These are phyloP conservation scores for Starmerella kuoi DNA, from an alignment of 805 yeast genomes.

Conservation along the genomic window DNA sequence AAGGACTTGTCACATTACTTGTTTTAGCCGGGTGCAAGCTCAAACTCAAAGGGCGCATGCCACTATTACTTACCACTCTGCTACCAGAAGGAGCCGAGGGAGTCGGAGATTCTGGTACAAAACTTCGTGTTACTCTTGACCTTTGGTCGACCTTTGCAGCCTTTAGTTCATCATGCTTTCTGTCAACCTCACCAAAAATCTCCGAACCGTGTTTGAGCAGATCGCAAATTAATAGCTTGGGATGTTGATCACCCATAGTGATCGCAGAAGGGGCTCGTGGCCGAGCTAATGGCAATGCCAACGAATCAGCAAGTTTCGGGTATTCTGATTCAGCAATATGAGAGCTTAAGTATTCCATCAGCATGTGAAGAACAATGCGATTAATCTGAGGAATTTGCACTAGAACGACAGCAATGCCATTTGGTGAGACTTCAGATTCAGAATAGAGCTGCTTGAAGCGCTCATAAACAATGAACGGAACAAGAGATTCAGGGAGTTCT, in stretches of 20 bases:
- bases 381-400: slow-evolving; percentile 21
- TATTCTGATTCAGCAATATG: neutral
- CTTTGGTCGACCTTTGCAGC: slow-evolving; percentile 1
- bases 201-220: slow-evolving; percentile 20
- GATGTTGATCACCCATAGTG: slow-evolving; percentile 26
- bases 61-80: neutral
- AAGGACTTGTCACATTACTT: no score
- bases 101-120: neutral
- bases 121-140: slow-evolving; percentile 2
- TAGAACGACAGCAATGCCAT: slow-evolving; percentile 19
- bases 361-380: slow-evolving; percentile 16
- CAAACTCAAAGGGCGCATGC: slow-evolving; percentile 3
- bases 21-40: neutral
- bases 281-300: slow-evolving; percentile 24
- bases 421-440: slow-evolving; percentile 9
- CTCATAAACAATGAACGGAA: slow-evolving; percentile 52
- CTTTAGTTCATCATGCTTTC: slow-evolving; percentile 7
- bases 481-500: slow-evolving; percentile 64
- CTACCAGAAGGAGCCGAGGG: neutral
- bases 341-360: slow-evolving; percentile 18
- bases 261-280: slow-evolving; percentile 26
- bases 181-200: slow-evolving; percentile 20
- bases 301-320: slow-evolving; percentile 14
- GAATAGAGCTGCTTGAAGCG: slow-evolving; percentile 42
- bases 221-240: slow-evolving; percentile 22